Conservation (phyloP, 106 monocot species). For the Dactylorhiza incarnata region DNA sequence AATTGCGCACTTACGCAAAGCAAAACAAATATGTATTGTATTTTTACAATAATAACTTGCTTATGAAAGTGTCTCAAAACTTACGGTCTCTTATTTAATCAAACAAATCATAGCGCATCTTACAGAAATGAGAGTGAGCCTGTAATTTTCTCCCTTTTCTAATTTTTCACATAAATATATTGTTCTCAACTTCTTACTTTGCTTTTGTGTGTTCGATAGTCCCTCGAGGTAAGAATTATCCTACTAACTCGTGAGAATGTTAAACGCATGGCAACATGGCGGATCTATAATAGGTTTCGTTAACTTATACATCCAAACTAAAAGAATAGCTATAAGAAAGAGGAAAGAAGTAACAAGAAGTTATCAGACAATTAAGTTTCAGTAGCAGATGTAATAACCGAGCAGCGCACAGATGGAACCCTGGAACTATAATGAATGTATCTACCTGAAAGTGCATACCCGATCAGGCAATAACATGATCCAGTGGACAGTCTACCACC, state of each 20-base stretch:
- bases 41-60: too few species aligned
- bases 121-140: too few species aligned
- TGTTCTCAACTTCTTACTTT: too few species aligned
- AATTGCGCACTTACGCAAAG: too few species aligned
- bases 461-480: not conserved
- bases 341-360: not conserved
- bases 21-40: too few species aligned
- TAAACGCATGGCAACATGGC: not conserved
- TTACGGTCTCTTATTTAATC: too few species aligned
- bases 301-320: not conserved
- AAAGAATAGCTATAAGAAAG: not conserved
- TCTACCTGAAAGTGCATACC: conserved; percentile 16
- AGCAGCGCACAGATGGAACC: not conserved
- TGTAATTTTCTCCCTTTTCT: too few species aligned
- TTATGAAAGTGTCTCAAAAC: too few species aligned
- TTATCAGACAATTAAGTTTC: not conserved
- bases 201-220: not conserved
- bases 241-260: not conserved
- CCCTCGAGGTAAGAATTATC: not conserved
- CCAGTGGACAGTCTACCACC: not conserved
- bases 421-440: not conserved
- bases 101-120: too few species aligned
- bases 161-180: too few species aligned
- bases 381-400: not conserved
- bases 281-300: not conserved